phyloP scores from a whole-genome alignment of 495 filamentous ascomycete species.

The Hyphodiscus hymeniophilus region DNA sequence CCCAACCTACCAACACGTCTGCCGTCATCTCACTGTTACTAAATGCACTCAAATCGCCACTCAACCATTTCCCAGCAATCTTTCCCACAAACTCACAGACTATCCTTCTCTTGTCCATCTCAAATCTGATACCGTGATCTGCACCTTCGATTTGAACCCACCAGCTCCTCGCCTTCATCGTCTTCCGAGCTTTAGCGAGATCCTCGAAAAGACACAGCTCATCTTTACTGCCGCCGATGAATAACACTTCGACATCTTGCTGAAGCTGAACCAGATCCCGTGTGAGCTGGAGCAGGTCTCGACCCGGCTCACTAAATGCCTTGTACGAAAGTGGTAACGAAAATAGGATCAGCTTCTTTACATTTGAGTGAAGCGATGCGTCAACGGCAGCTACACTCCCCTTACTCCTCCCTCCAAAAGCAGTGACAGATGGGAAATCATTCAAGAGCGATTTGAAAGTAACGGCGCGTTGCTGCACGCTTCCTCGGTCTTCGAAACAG shows the following conservation, averaged over 20 bases:
- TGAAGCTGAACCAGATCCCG: background rate
- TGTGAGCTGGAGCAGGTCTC: background rate
- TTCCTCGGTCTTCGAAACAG: too few species aligned
- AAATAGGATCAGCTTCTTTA: background rate
- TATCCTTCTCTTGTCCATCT: too few species aligned
- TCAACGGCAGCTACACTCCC: too few species aligned
- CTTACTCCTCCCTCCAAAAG: too few species aligned
- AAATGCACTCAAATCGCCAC: too few species aligned
- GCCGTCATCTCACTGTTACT: too few species aligned
- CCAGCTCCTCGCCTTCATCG: background rate
- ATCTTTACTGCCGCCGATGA: background rate
- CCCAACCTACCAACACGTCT: too few species aligned
- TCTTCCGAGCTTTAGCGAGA: background rate
- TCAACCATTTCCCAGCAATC: too few species aligned
- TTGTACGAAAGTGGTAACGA: background rate
- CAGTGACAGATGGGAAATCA: too few species aligned
- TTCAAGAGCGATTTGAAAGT: too few species aligned
- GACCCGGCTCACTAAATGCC: background rate
- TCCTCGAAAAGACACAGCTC: background rate
- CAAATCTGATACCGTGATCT: background rate
- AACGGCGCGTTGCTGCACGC: too few species aligned
- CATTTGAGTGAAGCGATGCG: background rate
- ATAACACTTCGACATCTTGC: background rate
- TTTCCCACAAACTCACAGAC: too few species aligned
- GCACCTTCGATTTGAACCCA: background rate